These are phyloP conservation scores for Fraxinus platypoda DNA, from an alignment of 305 asterid species.

Conservation along the genomic window DNA sequence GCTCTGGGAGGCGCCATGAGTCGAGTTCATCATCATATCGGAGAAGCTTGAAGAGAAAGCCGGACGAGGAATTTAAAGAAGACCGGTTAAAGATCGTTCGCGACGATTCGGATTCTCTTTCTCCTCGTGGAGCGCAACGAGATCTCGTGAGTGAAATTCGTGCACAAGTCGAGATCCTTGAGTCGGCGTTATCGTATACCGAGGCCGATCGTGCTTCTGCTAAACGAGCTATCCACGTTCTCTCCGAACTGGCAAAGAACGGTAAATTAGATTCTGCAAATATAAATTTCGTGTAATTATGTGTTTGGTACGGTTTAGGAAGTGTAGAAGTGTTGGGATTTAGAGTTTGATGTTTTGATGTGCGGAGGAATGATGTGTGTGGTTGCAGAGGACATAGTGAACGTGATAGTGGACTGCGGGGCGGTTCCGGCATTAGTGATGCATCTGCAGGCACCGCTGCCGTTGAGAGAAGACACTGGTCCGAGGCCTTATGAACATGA, in stretches of 20 bases:
- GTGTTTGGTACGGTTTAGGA: constrained; percentile 4
- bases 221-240: constrained; percentile 75
- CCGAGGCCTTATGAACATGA: constrained; percentile 70
- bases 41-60: constrained; percentile 85
- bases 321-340: constrained; percentile 30
- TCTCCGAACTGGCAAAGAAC: constrained; percentile 88
- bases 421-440: constrained; percentile 84
- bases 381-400: constrained; percentile 89
- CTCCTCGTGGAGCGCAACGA: constrained; percentile 50
- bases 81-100: constrained; percentile 50
- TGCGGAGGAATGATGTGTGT: constrained; percentile 30
- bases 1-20: constrained; percentile 64
- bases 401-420: constrained; percentile 80
- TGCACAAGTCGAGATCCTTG: constrained; percentile 79
- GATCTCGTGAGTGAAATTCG: constrained; percentile 73
- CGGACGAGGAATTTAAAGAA: constrained; percentile 58
- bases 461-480: constrained; percentile 45
- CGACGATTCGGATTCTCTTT: constrained; percentile 33
- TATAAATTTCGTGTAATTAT: background rate
- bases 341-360: constrained; percentile 28
- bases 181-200: constrained; percentile 41
- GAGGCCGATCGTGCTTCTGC: constrained; percentile 86
- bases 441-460: constrained; percentile 68
- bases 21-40: constrained; percentile 41
- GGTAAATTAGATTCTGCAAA: constrained; percentile 44